Conservation (phyloP, 2,329 filamentous ascomycete genomes). For the Bipolaris sorokiniana region DNA sequence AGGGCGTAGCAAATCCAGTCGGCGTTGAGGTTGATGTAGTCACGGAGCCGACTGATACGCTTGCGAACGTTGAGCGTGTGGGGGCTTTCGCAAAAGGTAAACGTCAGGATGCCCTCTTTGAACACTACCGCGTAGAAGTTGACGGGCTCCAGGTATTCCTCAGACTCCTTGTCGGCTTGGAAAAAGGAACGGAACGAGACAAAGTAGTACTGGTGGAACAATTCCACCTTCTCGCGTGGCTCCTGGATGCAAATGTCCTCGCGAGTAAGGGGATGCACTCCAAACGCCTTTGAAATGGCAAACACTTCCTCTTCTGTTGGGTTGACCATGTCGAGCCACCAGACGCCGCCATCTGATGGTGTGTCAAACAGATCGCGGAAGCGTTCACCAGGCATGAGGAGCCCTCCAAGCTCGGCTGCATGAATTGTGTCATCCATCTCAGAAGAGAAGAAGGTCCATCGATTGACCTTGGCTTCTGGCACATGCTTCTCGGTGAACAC, state of each 20-base stretch:
- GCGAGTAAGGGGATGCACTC: slow-evolving; percentile 91
- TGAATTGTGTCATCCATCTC: slow-evolving; percentile 93
- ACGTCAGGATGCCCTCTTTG: slow-evolving; percentile 91
- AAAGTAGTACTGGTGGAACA: slow-evolving; percentile 98
- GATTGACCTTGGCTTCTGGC: slow-evolving; percentile 65
- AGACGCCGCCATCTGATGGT: slow-evolving; percentile 78
- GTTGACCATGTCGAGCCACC: slow-evolving; percentile 96
- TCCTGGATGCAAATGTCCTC: slow-evolving; percentile 97
- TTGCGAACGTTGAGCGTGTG: slow-evolving; percentile 89
- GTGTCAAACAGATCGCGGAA: slow-evolving; percentile 85
- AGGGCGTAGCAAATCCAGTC: slow-evolving; percentile 99
- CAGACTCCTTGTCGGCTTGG: slow-evolving; percentile 76
- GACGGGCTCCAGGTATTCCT: slow-evolving; percentile 88
- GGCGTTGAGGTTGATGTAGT: slow-evolving; percentile 91
- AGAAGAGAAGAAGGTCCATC: slow-evolving; percentile 97
- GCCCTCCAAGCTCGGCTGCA: slow-evolving; percentile 83
- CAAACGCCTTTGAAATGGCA: slow-evolving; percentile 90
- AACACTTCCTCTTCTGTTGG: slow-evolving; percentile 88
- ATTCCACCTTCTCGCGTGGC: slow-evolving; percentile 95
- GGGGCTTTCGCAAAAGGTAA: slow-evolving; percentile 86
- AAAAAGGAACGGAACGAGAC: slow-evolving; percentile 95
- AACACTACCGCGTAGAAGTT: slow-evolving; percentile 98
- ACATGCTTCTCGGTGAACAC: slow-evolving; percentile 41
- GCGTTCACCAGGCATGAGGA: slow-evolving; percentile 87
- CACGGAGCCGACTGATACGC: slow-evolving; percentile 89